Base-by-base conservation (phyloP, 371 early-diverging fungal species). In the Umbelopsis sp. region DNA sequence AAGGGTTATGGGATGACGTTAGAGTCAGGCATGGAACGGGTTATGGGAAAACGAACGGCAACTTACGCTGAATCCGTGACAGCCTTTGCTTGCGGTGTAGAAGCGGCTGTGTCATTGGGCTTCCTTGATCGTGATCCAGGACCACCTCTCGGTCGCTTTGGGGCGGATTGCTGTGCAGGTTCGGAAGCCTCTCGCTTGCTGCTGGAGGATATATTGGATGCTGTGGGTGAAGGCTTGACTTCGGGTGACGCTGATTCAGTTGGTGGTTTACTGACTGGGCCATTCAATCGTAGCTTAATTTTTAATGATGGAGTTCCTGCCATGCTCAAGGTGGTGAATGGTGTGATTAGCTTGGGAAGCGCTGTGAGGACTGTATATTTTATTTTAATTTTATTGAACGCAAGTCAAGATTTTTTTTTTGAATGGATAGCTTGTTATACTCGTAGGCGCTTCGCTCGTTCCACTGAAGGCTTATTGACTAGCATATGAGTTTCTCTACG, bases 41-140 rank as follows among this genome's bases (percentile, higher is more conserved):
- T 11, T 11, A 12, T 29, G 9, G 22, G 29, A 29, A 14, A 29
- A 52, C 16, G 25, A 52, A 35, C 44, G 18, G 63, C 22, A 11
- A 63, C 51, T 18, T 14, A 50, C 22, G 48, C 35, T 22, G 24
- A 20, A 24, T n/a, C 69, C 8, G 44, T 63, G 4, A 44, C 57
- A 7, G 68, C 72, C 16, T 76, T 76, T 53, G 68, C 63, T 22
- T 74, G 77, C 70, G 77, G 70, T 51, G 57, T 57, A 35, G 57
- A 57, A 10, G 57, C 35, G 32, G 57, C 35, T 35, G 57, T 35
- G 35, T 57, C 57, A 18, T 32, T 35, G 10, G 4, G 0, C 57
- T 57, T 57, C 37, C 32, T 57, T 35, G 57, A 57, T 35, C 57
- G 10, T 2, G 57, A 57, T 35, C 57, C 57, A 35, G 57, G 57